These are phyloP conservation scores for Trichoderma virens DNA, from an alignment of 495 filamentous ascomycete genomes.

Conservation along the genomic window DNA sequence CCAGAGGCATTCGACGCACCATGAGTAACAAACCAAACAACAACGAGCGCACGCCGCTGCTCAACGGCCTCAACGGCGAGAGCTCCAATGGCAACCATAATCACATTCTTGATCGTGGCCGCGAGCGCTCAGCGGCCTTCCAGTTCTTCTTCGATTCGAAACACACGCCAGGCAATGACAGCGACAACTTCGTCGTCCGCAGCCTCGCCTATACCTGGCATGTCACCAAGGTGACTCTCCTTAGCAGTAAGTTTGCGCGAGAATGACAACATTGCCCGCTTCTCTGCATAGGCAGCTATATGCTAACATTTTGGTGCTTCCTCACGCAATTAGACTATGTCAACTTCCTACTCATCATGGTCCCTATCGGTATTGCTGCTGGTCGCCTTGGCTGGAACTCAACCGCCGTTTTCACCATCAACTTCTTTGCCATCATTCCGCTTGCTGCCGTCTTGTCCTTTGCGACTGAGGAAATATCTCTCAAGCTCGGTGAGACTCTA, in stretches of 20 bases:
- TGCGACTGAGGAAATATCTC: conserved; percentile 87
- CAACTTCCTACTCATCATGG: conserved; percentile 81
- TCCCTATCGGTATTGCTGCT: conserved; percentile 79
- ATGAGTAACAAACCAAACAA: conserved; percentile 16
- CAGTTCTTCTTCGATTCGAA: conserved; percentile 38
- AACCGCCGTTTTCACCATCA: conserved; percentile 72
- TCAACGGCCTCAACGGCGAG: conserved; percentile 18
- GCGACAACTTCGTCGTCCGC: conserved; percentile 44
- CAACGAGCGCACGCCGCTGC: conserved; percentile 29
- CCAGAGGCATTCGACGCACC: background rate
- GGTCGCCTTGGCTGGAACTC: conserved; percentile 66
- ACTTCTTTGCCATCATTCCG: conserved; percentile 94
- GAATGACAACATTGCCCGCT: background rate
- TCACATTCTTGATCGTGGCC: conserved; percentile 22
- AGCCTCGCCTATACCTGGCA: conserved; percentile 48
- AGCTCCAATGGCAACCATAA: conserved; percentile 13
- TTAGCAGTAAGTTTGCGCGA: conserved; percentile 41
- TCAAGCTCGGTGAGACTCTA: conserved; percentile 77
- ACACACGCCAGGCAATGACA: conserved; percentile 39
- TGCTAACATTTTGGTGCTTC: background rate
- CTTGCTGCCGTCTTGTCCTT: conserved; percentile 88
- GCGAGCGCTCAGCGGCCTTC: conserved; percentile 16
- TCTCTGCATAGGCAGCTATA: background rate
- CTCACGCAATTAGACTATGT: conserved; percentile 54
- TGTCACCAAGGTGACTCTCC: conserved; percentile 43